Conservation (phyloP, 176 grass and related monocot genomes). For the Microstegium vimineum region DNA sequence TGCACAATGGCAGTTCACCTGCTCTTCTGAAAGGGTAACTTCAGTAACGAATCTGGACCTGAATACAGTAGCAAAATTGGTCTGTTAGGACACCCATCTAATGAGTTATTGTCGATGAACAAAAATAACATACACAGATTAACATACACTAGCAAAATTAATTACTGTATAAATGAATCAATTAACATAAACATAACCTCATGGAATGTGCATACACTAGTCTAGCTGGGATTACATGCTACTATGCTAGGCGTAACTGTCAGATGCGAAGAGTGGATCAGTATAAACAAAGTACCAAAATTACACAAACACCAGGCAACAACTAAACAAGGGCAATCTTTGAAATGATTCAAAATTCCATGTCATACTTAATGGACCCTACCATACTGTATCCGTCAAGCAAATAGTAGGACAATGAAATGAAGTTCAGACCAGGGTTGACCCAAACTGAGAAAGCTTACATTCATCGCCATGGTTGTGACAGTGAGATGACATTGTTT, state of each 20-base stretch:
- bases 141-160: background rate
- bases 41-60: slow-evolving; percentile 12
- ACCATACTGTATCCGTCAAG: slow-evolving; percentile 13
- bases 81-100: slow-evolving; percentile 4
- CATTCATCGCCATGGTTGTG: slow-evolving; percentile 74
- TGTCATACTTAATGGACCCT: background rate
- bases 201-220: background rate
- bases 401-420: slow-evolving; percentile 25
- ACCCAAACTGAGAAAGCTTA: slow-evolving; percentile 25
- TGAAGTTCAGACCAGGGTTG: background rate
- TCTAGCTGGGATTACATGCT: background rate
- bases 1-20: slow-evolving; percentile 23
- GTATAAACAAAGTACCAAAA: background rate
- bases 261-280: background rate
- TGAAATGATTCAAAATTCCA: background rate
- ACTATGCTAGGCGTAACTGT: background rate
- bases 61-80: background rate
- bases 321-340: background rate
- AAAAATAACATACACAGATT: background rate
- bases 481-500: slow-evolving; percentile 54
- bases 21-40: background rate
- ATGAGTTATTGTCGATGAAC: background rate
- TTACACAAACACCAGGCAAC: background rate
- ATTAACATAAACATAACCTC: background rate
- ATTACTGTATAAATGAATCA: background rate